Percentiles rank a stretch among this genome's conserved stretches.
phyloP scores from a whole-genome alignment of 805 yeast genomes.

The Lachancea cidri region DNA sequence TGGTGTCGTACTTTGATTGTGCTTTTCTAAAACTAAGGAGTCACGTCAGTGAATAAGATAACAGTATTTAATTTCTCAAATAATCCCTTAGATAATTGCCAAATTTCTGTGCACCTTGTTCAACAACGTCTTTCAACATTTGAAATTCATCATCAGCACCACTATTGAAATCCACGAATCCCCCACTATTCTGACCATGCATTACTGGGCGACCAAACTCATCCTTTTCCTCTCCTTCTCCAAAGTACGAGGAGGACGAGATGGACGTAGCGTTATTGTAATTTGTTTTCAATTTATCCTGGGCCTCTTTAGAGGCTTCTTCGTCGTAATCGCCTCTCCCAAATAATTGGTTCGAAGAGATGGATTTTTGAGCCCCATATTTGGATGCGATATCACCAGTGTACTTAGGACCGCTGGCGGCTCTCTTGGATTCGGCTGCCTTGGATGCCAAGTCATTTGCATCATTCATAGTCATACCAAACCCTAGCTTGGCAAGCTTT shows the following conservation, averaged over 20 bases:
- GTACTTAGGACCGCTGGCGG: conserved; percentile 54
- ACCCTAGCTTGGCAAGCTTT: conserved; percentile 76
- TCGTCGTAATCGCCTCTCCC: conserved; percentile 85
- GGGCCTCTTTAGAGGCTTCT: conserved; percentile 72
- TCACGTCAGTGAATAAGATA: no score
- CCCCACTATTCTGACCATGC: conserved; percentile 31
- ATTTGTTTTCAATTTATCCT: conserved; percentile 60
- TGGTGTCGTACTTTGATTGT: no score
- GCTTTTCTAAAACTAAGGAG: no score
- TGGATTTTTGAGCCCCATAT: conserved; percentile 87
- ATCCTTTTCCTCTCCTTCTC: conserved; percentile 55
- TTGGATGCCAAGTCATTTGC: conserved; percentile 44
- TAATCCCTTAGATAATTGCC: conserved; percentile 85
- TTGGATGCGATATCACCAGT: conserved; percentile 72
- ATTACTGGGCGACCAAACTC: conserved; percentile 24
- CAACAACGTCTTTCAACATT: conserved; percentile 84
- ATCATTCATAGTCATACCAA: conserved; percentile 75
- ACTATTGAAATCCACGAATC: conserved; percentile 62
- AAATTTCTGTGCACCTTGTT: conserved; percentile 87
- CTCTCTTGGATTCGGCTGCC: conserved; percentile 33
- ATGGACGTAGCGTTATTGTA: conserved; percentile 86
- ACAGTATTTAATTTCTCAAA: conserved; percentile 43
- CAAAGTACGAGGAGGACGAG: conserved; percentile 89
- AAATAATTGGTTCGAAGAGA: conserved; percentile 91
- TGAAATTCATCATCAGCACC: conserved; percentile 87